Conservation (phyloP, 331 rosid genomes). For the Prunus yedoensis region DNA sequence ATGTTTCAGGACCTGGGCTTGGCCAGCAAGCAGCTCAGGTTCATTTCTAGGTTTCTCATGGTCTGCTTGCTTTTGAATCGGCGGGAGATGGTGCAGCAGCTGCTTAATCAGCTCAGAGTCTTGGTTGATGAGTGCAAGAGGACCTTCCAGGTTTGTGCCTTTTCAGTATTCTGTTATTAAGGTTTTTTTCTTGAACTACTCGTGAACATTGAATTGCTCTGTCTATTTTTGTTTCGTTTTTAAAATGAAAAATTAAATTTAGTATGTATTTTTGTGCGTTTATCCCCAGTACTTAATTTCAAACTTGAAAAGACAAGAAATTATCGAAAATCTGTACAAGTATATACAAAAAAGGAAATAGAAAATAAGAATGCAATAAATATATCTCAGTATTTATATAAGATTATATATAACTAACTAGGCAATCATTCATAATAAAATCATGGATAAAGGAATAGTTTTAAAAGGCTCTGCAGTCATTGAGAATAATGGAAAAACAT, state of each 20-base stretch:
- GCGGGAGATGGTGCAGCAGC: slow-evolving; percentile 68
- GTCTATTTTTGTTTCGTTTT: neutral
- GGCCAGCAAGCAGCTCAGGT: slow-evolving; percentile 78
- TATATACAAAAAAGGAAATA: neutral
- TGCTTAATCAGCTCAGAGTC: slow-evolving; percentile 69
- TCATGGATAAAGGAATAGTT: neutral
- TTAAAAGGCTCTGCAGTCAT: neutral
- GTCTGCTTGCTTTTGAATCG: slow-evolving; percentile 81
- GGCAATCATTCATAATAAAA: neutral
- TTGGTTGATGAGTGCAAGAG: slow-evolving; percentile 83
- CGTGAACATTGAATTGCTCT: slow-evolving; percentile 7
- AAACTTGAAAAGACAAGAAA: neutral
- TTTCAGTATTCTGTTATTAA: neutral
- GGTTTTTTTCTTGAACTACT: neutral
- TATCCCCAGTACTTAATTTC: neutral
- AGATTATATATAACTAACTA: neutral
- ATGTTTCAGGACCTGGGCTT: slow-evolving; percentile 69
- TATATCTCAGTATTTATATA: neutral
- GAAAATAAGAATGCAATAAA: neutral
- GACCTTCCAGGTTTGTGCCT: slow-evolving; percentile 64
- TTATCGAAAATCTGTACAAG: neutral
- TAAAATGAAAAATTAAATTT: neutral
- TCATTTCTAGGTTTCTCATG: slow-evolving; percentile 74
- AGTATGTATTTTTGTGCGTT: neutral
- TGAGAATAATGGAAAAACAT: neutral